A percentile compares a stretch with the other conserved stretches of the same genome.
These are phyloP conservation scores for Saksenaea oblongispora DNA, from an alignment of 371 early-diverging fungal genomes.

Conservation along the genomic window DNA sequence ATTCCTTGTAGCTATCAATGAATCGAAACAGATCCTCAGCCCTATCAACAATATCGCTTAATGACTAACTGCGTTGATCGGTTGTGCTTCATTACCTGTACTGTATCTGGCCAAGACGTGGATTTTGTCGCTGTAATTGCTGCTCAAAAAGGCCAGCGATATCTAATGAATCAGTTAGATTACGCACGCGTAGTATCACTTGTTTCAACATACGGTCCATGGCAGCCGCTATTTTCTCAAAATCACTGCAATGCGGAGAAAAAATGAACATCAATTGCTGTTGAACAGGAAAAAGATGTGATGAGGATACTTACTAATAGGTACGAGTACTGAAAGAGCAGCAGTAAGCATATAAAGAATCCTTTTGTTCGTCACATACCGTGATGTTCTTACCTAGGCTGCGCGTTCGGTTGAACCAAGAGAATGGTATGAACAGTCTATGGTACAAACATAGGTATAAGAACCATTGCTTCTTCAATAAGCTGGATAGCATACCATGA, in stretches of 20 bases:
- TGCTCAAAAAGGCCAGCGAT: slow-evolving; percentile 45
- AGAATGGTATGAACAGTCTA: slow-evolving; percentile 27
- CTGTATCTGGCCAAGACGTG: slow-evolving; percentile 41
- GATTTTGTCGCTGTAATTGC: slow-evolving; percentile 42
- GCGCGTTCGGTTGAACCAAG: slow-evolving; percentile 15
- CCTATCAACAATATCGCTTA: slow-evolving; percentile 12
- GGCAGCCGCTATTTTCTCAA: slow-evolving; percentile 29
- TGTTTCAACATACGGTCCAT: slow-evolving; percentile 30
- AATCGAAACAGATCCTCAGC: slow-evolving; percentile 49
- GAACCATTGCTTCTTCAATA: neutral
- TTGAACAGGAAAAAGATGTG: neutral
- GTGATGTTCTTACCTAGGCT: slow-evolving; percentile 19
- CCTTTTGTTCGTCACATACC: neutral
- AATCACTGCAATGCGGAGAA: slow-evolving; percentile 22
- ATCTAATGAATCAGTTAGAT: slow-evolving; percentile 18
- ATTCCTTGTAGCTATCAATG: slow-evolving; percentile 49
- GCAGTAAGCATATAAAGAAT: neutral
- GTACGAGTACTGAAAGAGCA: slow-evolving; percentile 21
- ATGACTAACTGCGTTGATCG: neutral
- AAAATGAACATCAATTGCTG: neutral
- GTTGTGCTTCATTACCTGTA: slow-evolving; percentile 30
- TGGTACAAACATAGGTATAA: neutral
- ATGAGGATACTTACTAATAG: slow-evolving; percentile 33
- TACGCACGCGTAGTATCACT: neutral
- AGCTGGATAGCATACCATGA: neutral